Evolutionary conservation across 176 grass and related monocot genomes (phyloP), one percentile per base, ranked within the genome.

Genomic region (Rhipidocladum racemiflorum): DNA sequence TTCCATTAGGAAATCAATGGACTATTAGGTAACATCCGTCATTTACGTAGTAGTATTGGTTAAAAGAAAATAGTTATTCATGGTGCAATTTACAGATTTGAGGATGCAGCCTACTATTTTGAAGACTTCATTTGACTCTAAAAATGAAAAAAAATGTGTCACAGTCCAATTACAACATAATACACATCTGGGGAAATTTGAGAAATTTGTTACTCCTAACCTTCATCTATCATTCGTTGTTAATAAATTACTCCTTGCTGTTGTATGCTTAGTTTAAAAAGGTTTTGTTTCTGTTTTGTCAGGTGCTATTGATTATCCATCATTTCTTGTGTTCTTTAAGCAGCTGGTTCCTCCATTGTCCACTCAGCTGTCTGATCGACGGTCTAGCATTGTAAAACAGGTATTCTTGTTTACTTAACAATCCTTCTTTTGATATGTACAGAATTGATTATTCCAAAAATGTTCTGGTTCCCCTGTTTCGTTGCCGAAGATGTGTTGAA

Each of bases 331-430:
- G 78, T 90, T 97, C 21, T 80, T 97, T 70, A 97, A 97, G 88
- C 95, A 97, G 88, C 75, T 97, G 70, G 77, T 94, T 87, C 68
- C 63, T 85, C 90, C 90, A 72, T 65, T 97, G 54, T 94, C 85
- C 59, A 92, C 90, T 76, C 95, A 97, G 59, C 83, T 97, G 74
- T 87, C 90, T n/a, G 95, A 97, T 92, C 85, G 95, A 42, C 90
- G 95, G 30, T 97, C 95, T 85, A 97, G 77, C 84, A 97, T 97
- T 86, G 95, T 97, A 80, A 97, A 97, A 88, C 95, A 97, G 92
- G 95, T 95, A 78, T 27, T 48, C 29, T 79, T 29, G n/a, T 24
- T 54, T 49, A 55, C 30, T 24, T 25, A 73, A 63, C 32, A 32
- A 62, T 40, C 39, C 11, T 79, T 85, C 64, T 70, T 84, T 21